Evolutionary conservation across 2,329 filamentous ascomycete species (phyloP).

Genomic region (Coleophoma eucalyptorum): DNA sequence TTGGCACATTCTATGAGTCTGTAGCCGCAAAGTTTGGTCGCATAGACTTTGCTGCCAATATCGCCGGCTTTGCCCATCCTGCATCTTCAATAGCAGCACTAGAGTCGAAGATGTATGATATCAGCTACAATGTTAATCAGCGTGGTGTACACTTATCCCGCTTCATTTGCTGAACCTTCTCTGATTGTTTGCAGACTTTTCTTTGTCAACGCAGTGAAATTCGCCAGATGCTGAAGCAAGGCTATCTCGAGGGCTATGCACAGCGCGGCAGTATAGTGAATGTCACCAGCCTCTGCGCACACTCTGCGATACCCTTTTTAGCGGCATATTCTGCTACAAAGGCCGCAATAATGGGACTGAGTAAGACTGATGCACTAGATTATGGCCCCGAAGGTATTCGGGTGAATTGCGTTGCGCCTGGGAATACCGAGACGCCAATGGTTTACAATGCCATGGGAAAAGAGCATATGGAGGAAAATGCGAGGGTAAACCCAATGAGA

Average conservation of each 20-base stretch:
- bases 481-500: not conserved
- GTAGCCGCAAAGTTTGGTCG: constrained; percentile 39
- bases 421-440: not conserved
- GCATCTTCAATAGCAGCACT: constrained; percentile 9
- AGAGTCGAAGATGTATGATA: not conserved
- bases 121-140: not conserved
- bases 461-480: not conserved
- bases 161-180: too few species aligned
- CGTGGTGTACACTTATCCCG: too few species aligned
- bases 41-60: constrained; percentile 49
- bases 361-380: not conserved
- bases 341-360: constrained; percentile 18
- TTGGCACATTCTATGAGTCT: not conserved
- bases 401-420: not conserved
- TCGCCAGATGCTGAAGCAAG: not conserved
- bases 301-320: constrained; percentile 1
- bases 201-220: not conserved
- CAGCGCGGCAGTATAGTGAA: constrained; percentile 20
- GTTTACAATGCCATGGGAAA: not conserved
- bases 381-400: not conserved
- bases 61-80: constrained; percentile 29
- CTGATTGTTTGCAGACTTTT: not conserved
- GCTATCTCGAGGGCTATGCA: not conserved
- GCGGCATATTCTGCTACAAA: constrained; percentile 19
- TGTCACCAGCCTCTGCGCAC: constrained; percentile 14